Conservation (phyloP, 2,329 filamentous ascomycete species). For the Rhynchosporium secalis region DNA sequence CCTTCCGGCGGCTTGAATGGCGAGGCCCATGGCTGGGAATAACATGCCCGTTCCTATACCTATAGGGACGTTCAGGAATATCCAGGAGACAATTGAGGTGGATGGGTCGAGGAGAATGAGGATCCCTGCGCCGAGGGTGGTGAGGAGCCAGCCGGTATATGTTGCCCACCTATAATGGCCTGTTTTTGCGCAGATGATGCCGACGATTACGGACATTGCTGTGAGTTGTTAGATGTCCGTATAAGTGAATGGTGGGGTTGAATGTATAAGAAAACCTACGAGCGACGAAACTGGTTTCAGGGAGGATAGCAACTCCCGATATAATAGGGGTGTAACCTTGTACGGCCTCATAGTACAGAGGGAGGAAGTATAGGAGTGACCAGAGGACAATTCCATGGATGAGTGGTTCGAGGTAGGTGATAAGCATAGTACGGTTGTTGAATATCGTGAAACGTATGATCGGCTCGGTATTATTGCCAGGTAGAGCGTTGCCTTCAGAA, state of each 20-base stretch:
- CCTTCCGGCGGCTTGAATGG: conserved; percentile 61
- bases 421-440: conserved; percentile 48
- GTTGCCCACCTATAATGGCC: conserved; percentile 57
- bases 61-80: conserved; percentile 60
- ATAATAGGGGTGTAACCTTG: conserved; percentile 55
- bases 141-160: conserved; percentile 61
- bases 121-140: conserved; percentile 58
- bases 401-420: conserved; percentile 53
- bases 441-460: conserved; percentile 49
- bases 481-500: conserved; percentile 28
- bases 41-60: conserved; percentile 64
- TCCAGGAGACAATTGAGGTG: conserved; percentile 55
- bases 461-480: conserved; percentile 33
- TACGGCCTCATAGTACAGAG: conserved; percentile 53
- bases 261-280: conserved; percentile 46
- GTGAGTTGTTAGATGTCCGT: conserved; percentile 48
- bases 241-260: conserved; percentile 13
- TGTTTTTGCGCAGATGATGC: conserved; percentile 53
- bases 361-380: conserved; percentile 56
- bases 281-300: conserved; percentile 62
- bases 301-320: conserved; percentile 57
- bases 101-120: conserved; percentile 51
- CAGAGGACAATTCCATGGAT: conserved; percentile 59
- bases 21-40: conserved; percentile 62
- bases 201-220: conserved; percentile 57